Conservation (phyloP, 805 yeast genomes). For the Lipomyces japonicus region DNA sequence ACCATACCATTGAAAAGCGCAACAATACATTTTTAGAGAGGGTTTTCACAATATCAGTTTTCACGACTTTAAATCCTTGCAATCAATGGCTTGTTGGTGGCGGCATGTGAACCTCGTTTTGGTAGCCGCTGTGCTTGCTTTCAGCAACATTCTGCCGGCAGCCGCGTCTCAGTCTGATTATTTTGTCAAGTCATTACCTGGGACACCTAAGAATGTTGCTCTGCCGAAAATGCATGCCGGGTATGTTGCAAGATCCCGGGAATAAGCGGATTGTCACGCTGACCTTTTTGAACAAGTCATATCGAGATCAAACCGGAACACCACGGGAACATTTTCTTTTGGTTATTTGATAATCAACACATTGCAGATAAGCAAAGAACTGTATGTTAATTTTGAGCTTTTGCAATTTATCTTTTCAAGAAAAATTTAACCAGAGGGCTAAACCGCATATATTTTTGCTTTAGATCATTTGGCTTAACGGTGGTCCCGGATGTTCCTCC, state of each 20-base stretch:
- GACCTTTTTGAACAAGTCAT: constrained; percentile 41
- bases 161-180: constrained; percentile 30
- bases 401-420: not conserved
- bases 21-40: too few relatives aligned
- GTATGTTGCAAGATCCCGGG: constrained; percentile 30
- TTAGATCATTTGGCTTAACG: constrained; percentile 77
- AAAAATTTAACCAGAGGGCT: constrained; percentile 1
- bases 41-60: too few relatives aligned
- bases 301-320: constrained; percentile 53
- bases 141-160: constrained; percentile 13
- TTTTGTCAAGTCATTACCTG: constrained; percentile 38
- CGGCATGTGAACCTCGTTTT: constrained; percentile 4
- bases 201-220: constrained; percentile 26
- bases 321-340: constrained; percentile 65
- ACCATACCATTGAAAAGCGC: too few relatives aligned
- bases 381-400: not conserved
- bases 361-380: constrained; percentile 37
- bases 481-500: constrained; percentile 98
- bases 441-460: too few relatives aligned
- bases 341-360: constrained; percentile 53
- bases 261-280: not conserved
- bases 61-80: not conserved
- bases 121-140: constrained; percentile 1
- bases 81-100: not conserved
- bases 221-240: constrained; percentile 49